Conservation (phyloP, 768 basidiomycete genomes). For the Podaxis sp. region DNA sequence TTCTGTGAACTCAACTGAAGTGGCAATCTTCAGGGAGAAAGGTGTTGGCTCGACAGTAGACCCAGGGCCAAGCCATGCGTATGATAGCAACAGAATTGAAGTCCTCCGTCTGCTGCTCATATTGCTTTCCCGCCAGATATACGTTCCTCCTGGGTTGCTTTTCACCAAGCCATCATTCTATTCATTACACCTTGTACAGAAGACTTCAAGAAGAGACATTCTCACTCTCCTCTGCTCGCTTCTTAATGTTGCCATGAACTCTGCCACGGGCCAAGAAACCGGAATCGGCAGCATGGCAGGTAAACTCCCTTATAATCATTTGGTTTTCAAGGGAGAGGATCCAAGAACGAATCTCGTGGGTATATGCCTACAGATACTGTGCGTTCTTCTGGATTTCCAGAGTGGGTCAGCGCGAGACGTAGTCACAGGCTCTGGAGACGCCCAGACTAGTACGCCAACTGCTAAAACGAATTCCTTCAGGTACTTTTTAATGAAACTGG, state of each 20-base stretch:
- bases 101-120: constrained; percentile 87
- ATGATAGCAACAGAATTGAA: constrained; percentile 84
- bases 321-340: constrained; percentile 89
- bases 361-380: constrained; percentile 75
- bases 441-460: constrained; percentile 46
- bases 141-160: constrained; percentile 67
- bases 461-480: constrained; percentile 83
- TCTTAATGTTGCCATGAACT: constrained; percentile 86
- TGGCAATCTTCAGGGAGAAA: constrained; percentile 68
- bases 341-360: constrained; percentile 68
- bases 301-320: constrained; percentile 84
- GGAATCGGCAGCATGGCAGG: constrained; percentile 71
- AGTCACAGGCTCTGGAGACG: constrained; percentile 39
- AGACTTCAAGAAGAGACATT: constrained; percentile 76
- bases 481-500: constrained; percentile 89
- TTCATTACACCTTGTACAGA: constrained; percentile 74
- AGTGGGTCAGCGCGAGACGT: constrained; percentile 67
- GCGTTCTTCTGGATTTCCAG: constrained; percentile 77
- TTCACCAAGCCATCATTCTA: constrained; percentile 75
- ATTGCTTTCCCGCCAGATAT: constrained; percentile 88
- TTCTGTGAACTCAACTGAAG: not conserved
- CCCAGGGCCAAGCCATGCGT: constrained; percentile 56
- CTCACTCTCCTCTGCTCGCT: constrained; percentile 91
- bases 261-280: constrained; percentile 46
- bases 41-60: constrained; percentile 89